Base-by-base conservation (phyloP, 768 basidiomycete genomes). In the Hebeloma cylindrosporum region DNA sequence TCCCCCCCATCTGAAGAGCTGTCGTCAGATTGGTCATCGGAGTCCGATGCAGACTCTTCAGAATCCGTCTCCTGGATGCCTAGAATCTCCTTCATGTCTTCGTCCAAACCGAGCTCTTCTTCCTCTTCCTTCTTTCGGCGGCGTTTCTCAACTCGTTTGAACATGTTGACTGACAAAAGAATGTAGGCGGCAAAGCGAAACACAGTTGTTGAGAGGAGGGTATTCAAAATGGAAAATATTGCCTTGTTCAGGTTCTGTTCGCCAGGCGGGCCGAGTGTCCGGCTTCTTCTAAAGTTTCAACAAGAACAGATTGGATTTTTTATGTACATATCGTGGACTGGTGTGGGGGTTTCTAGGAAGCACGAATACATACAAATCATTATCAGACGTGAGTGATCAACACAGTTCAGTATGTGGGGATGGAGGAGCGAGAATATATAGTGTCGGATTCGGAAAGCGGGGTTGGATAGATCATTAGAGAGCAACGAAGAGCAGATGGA, bases 21-120 rank as follows among this genome's bases (percentile, higher is more conserved):
- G 8, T 47, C 48, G 6, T 38, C 45, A 36, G 41, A 43, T 6
- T 52, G 44, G 18, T 21, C 48, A 32, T 68, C 71, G 7, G 62
- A 60, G 39, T 73, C 79, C 16, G 80, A 79, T 9, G 74, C 73
- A 9, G 82, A 83, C 64, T 87, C 86, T 35, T 85, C 83, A 22
- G 85, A 85, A 61, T 89, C 84, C 1, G 85, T 85, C 52, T 88
- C 83, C 30, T 87, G 72, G 50, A 89, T 59, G 18, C 85, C 87
- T 9, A 88, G 64, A 26, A 80, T 58, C 36, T 78, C 79, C 57
- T 75, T 85, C 68, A 72, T 69, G n/a, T 82, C 82, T 25, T 74
- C 77, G 45, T 85, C 79, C 4, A 85, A 53, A 0, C 79, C 83
- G 26, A 84, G 72, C 14, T 79, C 75, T 60, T 83, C 82, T 49